Evolutionary conservation across 305 asterid genomes (phyloP), one percentile per base, ranked within the genome.

Genomic region (Petunia hybrid): DNA sequence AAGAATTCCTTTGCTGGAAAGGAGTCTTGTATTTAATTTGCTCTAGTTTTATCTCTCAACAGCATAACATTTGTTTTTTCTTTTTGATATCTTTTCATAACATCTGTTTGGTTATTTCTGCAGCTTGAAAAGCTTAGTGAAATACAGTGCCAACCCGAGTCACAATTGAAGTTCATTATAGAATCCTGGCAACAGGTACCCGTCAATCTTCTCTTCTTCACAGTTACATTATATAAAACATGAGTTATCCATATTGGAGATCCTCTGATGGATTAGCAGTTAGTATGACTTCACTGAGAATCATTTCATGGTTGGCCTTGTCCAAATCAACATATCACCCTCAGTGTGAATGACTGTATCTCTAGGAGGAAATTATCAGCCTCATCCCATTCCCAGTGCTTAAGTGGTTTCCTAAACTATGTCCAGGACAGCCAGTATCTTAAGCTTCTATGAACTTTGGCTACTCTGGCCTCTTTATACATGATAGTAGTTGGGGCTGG

Each of bases 121-220:
- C 91, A 92, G 98, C 97, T 94, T 78, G 96, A 89, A 87, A 94
- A 89, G 90, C 95, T 95, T 77, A 90, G 98, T 79, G 92, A 91
- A 86, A 86, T 79, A 57, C 97, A 92, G 85, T 84, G 83, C 64
- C 95, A 89, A 82, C 97, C 98, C 12, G 96, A 88, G 87, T 88
- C 98, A 9, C 94, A 92, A 84, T 38, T 95, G 91, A 91, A 88
- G 87, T 95, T 95, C 84, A 86, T 92, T 80, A 73, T 89, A 57
- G 99, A 95, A 80, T 97, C 98, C 45, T 95, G 97, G 97, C 95
- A 91, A 85, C 99, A 95, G 98, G 98, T 93, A 76, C 56, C 14
- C 22, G 48, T 22, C 65, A 79, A 64, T 51, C 82, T 67, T n/a
- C n/a, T 39, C 73, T 46, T 81, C 78, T 73, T 73, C 36, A 73